These are phyloP conservation scores for Alloteropsis semialata DNA, from an alignment of 176 grass and related monocot genomes.

Conservation along the genomic window DNA sequence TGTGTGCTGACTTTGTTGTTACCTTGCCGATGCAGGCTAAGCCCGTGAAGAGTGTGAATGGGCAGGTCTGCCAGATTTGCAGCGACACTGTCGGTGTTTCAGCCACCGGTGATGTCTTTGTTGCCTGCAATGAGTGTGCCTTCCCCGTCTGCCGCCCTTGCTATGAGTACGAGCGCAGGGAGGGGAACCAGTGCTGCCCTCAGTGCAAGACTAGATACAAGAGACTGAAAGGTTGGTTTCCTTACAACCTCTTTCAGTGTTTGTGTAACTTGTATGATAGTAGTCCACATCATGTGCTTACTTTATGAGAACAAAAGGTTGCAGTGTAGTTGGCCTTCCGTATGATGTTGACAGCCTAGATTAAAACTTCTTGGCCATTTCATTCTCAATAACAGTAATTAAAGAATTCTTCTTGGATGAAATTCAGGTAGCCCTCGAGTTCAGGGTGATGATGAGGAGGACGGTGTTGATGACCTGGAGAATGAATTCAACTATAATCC, in stretches of 20 bases:
- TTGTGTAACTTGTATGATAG: background rate
- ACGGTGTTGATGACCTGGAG: constrained; percentile 93
- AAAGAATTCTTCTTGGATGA: background rate
- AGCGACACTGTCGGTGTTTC: constrained; percentile 77
- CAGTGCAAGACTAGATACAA: constrained; percentile 99
- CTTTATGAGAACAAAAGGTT: background rate
- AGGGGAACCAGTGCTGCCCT: constrained; percentile 91
- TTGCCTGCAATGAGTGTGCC: constrained; percentile 98
- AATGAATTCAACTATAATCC: constrained; percentile 93
- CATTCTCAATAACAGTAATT: background rate
- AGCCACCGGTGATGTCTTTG: constrained; percentile 77
- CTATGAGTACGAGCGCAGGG: constrained; percentile 98
- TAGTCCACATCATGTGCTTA: background rate
- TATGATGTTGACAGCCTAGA: background rate
- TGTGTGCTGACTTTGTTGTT: constrained; percentile 17
- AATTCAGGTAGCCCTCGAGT: constrained; percentile 92
- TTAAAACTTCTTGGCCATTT: background rate
- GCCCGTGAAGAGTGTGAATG: constrained; percentile 44
- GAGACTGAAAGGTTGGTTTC: constrained; percentile 83
- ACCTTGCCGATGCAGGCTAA: constrained; percentile 62
- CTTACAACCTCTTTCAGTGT: background rate
- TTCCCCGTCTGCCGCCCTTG: constrained; percentile 98
- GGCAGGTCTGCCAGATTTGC: constrained; percentile 94
- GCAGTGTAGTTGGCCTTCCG: background rate
- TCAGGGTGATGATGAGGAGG: constrained; percentile 95